A percentile compares a stretch with the other conserved stretches of the same genome.
Evolutionary conservation across 257 asterid genomes (phyloP).

Genomic region (Fraxinus americana): DNA sequence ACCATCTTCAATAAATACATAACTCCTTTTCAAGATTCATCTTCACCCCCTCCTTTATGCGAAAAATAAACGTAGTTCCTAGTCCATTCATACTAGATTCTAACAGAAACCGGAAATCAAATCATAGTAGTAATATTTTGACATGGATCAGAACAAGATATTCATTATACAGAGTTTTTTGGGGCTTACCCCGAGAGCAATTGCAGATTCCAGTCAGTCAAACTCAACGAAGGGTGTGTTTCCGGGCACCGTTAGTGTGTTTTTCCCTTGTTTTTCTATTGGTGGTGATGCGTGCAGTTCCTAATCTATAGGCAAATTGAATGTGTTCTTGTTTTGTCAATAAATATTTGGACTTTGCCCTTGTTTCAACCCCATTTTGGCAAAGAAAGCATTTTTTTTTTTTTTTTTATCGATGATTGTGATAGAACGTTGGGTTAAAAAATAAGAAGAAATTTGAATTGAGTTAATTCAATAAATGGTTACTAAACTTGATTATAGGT

Average conservation of each 20-base stretch:
- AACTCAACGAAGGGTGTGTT: not conserved
- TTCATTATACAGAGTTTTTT: not conserved
- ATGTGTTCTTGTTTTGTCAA: too few species aligned
- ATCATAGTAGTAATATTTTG: not conserved
- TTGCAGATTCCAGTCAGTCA: not conserved
- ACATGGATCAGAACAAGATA: slow-evolving; percentile 1
- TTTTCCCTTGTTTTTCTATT: too few species aligned
- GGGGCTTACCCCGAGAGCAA: not conserved
- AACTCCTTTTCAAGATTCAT: not conserved
- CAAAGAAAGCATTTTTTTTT: too few species aligned
- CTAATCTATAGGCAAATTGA: too few species aligned
- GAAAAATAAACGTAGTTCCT: not conserved
- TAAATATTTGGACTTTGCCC: too few species aligned
- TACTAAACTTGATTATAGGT: too few species aligned
- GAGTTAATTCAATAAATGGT: too few species aligned
- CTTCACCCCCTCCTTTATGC: not conserved
- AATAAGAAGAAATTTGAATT: too few species aligned
- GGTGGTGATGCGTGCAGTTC: not conserved
- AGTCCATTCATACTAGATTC: not conserved
- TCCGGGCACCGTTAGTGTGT: not conserved
- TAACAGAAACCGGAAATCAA: not conserved
- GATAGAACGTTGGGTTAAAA: too few species aligned
- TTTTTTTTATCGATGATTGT: too few species aligned
- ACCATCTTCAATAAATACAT: not conserved
- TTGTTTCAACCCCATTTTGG: too few species aligned